A percentile compares a stretch with the other conserved stretches of the same genome.
phyloP scores from a whole-genome alignment of 1,284 basidiomycete genomes.

The Rhodotorula mucilaginosa region DNA sequence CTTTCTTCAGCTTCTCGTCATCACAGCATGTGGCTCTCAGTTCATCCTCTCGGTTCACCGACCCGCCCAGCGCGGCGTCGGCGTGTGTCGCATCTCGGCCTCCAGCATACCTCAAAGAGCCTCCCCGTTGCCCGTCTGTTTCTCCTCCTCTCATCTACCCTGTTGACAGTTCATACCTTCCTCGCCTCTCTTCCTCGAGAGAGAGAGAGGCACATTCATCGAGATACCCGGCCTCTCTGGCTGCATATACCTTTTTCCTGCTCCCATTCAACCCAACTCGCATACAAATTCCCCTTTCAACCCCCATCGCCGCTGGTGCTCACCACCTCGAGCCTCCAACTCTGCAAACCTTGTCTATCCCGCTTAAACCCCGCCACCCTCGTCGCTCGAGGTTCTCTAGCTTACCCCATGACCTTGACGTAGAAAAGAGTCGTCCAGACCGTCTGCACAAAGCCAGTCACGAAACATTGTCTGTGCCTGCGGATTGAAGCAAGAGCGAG shows the following conservation, averaged over 20 bases:
- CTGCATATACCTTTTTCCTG: neutral
- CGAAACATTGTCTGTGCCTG: neutral
- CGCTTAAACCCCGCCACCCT: neutral
- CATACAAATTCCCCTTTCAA: neutral
- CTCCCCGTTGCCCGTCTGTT: neutral
- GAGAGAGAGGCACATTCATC: neutral
- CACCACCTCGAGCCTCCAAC: too few relatives aligned
- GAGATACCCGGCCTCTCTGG: slow-evolving; percentile 1
- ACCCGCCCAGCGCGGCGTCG: neutral
- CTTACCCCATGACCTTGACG: neutral
- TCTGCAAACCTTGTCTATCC: neutral
- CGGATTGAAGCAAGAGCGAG: too few relatives aligned
- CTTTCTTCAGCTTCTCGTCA: neutral
- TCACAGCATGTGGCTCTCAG: neutral
- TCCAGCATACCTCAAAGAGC: neutral
- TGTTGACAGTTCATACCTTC: slow-evolving; percentile 6
- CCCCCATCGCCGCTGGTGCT: neutral
- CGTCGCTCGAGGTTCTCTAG: neutral
- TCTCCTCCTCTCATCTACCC: neutral
- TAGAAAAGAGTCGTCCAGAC: slow-evolving; percentile 3
- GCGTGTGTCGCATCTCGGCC: neutral
- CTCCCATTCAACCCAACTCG: neutral
- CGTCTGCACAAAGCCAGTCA: slow-evolving; percentile 3
- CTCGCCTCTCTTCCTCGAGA: neutral
- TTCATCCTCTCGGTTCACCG: neutral